Percentiles rank a stretch among this genome's conserved stretches.
phyloP scores from a whole-genome alignment of 1,284 basidiomycete genomes.

The Ceratobasidium sp. region DNA sequence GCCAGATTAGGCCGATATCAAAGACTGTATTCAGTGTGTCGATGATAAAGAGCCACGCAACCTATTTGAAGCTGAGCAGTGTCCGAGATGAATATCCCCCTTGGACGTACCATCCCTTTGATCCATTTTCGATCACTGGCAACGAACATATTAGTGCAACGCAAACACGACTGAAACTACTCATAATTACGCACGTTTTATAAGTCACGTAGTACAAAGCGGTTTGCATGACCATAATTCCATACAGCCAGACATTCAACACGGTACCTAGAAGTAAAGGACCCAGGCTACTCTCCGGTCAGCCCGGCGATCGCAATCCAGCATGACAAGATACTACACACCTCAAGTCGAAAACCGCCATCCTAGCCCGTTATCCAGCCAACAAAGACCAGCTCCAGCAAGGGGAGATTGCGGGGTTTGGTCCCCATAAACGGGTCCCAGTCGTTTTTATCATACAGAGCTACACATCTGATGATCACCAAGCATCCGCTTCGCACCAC shows the following conservation, averaged over 20 bases:
- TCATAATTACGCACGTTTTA: not conserved
- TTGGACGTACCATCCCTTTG: constrained; percentile 21
- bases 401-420: not conserved
- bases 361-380: not conserved
- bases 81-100: too few species aligned
- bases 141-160: not conserved
- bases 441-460: not conserved
- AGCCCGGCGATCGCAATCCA: not conserved
- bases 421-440: not conserved
- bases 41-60: constrained; percentile 27
- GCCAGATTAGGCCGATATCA: constrained; percentile 37
- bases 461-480: too few species aligned
- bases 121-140: constrained; percentile 28
- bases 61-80: not conserved
- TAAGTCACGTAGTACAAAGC: constrained; percentile 30
- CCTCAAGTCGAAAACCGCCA: constrained; percentile 20
- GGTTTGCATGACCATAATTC: constrained; percentile 41
- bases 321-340: not conserved
- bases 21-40: constrained; percentile 35
- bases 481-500: not conserved
- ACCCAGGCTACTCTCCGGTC: not conserved
- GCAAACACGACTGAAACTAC: not conserved
- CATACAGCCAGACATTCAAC: constrained; percentile 37
- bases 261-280: constrained; percentile 37
- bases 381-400: not conserved